Base-by-base conservation (phyloP, 2,329 filamentous ascomycete genomes). In the Fusarium falciforme region DNA sequence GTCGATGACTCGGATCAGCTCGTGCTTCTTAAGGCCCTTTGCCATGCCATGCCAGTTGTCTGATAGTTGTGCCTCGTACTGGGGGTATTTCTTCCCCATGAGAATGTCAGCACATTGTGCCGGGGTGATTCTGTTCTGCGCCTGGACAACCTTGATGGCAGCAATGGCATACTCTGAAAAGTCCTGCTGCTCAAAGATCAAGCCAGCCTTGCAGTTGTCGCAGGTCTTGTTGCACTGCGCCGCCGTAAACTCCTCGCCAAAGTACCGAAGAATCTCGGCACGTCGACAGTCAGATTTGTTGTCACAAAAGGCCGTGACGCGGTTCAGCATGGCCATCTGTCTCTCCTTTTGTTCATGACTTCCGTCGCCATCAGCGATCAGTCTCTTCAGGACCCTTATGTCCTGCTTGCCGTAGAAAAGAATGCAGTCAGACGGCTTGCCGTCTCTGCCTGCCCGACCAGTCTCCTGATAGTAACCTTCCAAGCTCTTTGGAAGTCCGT, bases 401-500 rank as follows among this genome's bases (percentile, higher is more conserved):
- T 99, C 96, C 68, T 86, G 88, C 79, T 94, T 97, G 52, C 91
- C 90, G 78, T 96, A 99, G 83, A 93, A 98, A 16, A 99, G 88
- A 80, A 95, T 96, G 84, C 96, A 99, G 67, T 93, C 92, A 8
- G 96, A 98, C 22, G 88, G 89, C 75, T 94, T 91, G 10, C 96
- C 96, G 81, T 99, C 96, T 80, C 96, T 91, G 8, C 96, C 96
- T 67, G 97, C 96, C 77, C 96, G 93, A 2, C 96, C 96, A 52
- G 96, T 99, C 82, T 99, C 96, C 81, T 99, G 96, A 79, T 99
- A 99, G 82, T 99, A 99, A 1, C 96, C 96, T 83, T 99, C 96
- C 63, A 99, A 85, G 77, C 94, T 98, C 83, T 99, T 98, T 2
- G 96, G 96, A 7, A 99, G 87, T 49, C 92, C 93, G 78, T 97